A percentile compares a stretch with the other conserved stretches of the same genome.
phyloP scores from a whole-genome alignment of 1,139 yeast species.

The Pichia sp. region DNA sequence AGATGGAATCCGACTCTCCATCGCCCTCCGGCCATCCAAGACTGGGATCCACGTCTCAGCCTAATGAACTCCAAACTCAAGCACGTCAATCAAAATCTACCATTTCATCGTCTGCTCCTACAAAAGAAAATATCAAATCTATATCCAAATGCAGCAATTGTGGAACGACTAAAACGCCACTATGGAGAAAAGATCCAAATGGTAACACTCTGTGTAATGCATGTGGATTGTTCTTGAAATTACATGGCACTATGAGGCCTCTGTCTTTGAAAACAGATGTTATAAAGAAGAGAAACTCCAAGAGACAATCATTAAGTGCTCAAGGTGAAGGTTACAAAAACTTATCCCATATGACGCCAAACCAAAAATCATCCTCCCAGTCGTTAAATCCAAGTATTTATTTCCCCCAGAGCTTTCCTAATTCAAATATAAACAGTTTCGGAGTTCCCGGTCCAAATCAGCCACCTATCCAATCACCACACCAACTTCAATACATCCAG shows the following conservation, averaged over 20 bases:
- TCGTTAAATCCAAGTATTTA: constrained; percentile 14
- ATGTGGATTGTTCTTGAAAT: constrained; percentile 52
- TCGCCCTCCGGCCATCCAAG: neutral
- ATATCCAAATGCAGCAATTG: constrained; percentile 45
- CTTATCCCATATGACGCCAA: constrained; percentile 8
- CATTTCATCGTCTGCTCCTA: constrained; percentile 24
- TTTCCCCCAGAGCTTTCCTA: constrained; percentile 24
- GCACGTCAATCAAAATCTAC: constrained; percentile 14
- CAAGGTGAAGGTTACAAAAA: constrained; percentile 21
- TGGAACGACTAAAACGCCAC: constrained; percentile 52
- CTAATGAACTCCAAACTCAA: constrained; percentile 19
- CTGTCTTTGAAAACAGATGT: constrained; percentile 54
- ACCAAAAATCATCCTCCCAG: constrained; percentile 1
- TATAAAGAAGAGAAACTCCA: constrained; percentile 50
- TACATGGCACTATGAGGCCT: constrained; percentile 58
- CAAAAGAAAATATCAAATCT: constrained; percentile 17
- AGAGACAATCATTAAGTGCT: constrained; percentile 29
- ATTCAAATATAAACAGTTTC: constrained; percentile 2
- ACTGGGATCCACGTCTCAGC: constrained; percentile 8
- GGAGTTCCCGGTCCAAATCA: neutral
- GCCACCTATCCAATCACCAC: neutral
- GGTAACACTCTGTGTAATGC: constrained; percentile 60
- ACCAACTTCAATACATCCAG: constrained; percentile 8
- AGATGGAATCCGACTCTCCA: neutral
- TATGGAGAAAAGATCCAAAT: constrained; percentile 54